Evolutionary conservation across 257 asterid species (phyloP).

Genomic region (Anisodus acutangulus): DNA sequence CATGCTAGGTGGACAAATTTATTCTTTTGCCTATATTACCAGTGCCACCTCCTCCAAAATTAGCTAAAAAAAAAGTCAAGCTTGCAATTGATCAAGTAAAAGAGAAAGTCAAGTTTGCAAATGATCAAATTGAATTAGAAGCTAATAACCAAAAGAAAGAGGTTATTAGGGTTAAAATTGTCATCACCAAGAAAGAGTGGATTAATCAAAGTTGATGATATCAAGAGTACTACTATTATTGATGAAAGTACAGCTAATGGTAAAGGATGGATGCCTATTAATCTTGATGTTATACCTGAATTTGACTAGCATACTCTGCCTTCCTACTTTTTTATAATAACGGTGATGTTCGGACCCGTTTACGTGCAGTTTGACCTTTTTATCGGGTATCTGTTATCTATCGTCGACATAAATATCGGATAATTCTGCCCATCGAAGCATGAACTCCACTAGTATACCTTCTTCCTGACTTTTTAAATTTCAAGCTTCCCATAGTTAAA

Average conservation of each 20-base stretch:
- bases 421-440: neutral
- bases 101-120: constrained; percentile 38
- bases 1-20: constrained; percentile 55
- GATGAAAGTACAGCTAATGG: neutral
- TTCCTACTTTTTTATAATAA: neutral
- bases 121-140: constrained; percentile 41
- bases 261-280: constrained; percentile 29
- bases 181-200: constrained; percentile 71
- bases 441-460: neutral
- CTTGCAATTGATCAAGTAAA: constrained; percentile 47
- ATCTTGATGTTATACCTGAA: constrained; percentile 32
- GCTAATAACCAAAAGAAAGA: constrained; percentile 38
- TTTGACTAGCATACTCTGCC: neutral
- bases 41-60: constrained; percentile 32
- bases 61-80: constrained; percentile 44
- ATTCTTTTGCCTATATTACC: constrained; percentile 60
- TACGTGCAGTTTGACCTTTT: too few relatives aligned
- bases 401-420: neutral
- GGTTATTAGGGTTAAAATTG: constrained; percentile 68
- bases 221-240: constrained; percentile 26
- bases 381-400: too few relatives aligned
- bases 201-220: constrained; percentile 41
- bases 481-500: neutral
- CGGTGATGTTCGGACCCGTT: too few relatives aligned
- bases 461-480: neutral